phyloP scores from a whole-genome alignment of 2,329 filamentous ascomycete genomes.

The Dactylellina haptotyla region DNA sequence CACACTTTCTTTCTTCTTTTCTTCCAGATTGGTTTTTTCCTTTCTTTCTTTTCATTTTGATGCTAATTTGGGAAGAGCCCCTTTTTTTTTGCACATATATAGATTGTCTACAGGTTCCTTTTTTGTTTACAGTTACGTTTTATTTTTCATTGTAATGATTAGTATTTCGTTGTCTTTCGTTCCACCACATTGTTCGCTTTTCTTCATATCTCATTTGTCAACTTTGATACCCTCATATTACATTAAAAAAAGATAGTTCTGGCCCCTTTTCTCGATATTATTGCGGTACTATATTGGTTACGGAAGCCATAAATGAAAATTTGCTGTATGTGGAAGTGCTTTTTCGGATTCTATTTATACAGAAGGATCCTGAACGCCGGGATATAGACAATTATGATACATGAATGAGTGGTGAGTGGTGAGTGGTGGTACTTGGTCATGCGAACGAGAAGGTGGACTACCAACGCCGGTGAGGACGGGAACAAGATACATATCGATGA shows the following conservation, averaged over 20 bases:
- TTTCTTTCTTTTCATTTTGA: background rate
- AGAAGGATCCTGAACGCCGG: constrained; percentile 2
- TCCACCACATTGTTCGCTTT: too few species aligned
- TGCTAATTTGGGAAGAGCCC: too few species aligned
- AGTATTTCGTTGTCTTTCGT: background rate
- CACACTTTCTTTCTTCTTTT: background rate
- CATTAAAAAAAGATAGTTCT: too few species aligned
- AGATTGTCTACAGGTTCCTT: background rate
- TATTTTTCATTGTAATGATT: background rate
- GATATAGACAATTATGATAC: constrained; percentile 11
- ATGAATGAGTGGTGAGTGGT: constrained; percentile 8
- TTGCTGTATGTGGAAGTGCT: too few species aligned
- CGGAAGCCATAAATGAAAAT: too few species aligned
- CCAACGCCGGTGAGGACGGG: too few species aligned
- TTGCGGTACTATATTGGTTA: too few species aligned
- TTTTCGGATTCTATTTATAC: background rate
- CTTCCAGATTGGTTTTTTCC: background rate
- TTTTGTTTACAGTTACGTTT: background rate
- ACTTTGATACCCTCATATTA: too few species aligned
- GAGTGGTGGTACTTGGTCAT: background rate
- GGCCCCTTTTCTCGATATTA: too few species aligned
- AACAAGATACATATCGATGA: too few species aligned
- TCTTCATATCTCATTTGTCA: too few species aligned
- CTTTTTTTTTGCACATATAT: background rate
- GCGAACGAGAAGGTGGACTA: background rate